Conservation (phyloP, 768 basidiomycete species). For the Clitopilus passeckerianus region DNA sequence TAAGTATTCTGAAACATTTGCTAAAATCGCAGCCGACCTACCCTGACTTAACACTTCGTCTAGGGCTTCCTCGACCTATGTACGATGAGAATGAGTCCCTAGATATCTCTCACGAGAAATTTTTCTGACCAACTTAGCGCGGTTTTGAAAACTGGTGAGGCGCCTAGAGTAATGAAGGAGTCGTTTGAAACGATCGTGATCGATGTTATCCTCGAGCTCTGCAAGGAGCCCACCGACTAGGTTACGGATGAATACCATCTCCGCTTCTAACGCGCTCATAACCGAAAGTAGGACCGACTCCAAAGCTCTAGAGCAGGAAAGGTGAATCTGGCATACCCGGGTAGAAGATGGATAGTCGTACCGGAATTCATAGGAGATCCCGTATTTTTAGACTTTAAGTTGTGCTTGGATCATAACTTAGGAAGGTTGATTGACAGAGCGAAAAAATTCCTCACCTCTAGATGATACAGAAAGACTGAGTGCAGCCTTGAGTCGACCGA, state of each 20-base stretch:
- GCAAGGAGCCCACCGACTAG: conserved; percentile 87
- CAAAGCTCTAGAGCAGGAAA: conserved; percentile 59
- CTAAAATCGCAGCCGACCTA: conserved; percentile 17
- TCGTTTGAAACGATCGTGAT: conserved; percentile 90
- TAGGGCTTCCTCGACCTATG: conserved; percentile 80
- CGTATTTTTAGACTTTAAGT: conserved; percentile 66
- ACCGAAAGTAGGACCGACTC: conserved; percentile 93
- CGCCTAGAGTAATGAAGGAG: conserved; percentile 90
- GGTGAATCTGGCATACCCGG: conserved; percentile 3
- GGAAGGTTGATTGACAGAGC: conserved; percentile 4
- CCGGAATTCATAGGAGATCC: conserved; percentile 85
- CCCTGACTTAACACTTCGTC: conserved; percentile 92
- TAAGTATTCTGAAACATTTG: background rate
- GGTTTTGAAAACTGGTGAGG: conserved; percentile 83
- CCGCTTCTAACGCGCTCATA: conserved; percentile 88
- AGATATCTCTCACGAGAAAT: background rate
- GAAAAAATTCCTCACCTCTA: conserved; percentile 51
- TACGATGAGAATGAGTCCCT: background rate
- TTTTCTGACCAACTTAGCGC: conserved; percentile 69
- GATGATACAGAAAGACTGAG: conserved; percentile 82
- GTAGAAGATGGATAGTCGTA: conserved; percentile 19
- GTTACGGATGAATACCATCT: conserved; percentile 91
- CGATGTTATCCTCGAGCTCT: conserved; percentile 93
- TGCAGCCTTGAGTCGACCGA: conserved; percentile 82
- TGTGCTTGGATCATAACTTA: conserved; percentile 49